Evolutionary conservation across 306 rosid species (phyloP), one percentile per base, ranked within the genome.

Genomic region (Begonia peltatifolia): DNA sequence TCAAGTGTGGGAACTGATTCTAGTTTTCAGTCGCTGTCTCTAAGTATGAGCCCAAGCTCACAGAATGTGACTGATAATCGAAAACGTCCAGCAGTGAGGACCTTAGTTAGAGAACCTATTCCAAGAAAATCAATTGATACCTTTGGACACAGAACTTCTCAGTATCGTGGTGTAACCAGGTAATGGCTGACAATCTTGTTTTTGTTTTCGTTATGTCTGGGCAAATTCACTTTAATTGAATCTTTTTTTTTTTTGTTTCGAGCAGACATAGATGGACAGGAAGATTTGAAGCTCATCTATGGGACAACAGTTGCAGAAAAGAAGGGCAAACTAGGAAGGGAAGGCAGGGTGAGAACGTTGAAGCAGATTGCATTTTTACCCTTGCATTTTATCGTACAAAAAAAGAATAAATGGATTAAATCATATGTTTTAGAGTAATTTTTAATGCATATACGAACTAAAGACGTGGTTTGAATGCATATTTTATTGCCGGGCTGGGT

Each of bases 251-350:
- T 30, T 30, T 30, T 9, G 38, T 30, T 30, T 70, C 53, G 42
- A 15, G 23, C 75, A 90, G 97, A 75, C 95, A 86, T 83, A 80
- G 99, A 64, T 90, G 99, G 99, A 90, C 99, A 8, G 99, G 99
- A 63, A 85, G 99, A 75, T 90, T 86, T 70, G 95, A 90, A 56
- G 99, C 99, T 38, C 99, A 90, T 79, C 71, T 90, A 67, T 90
- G 99, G 99, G 99, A 90, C 62, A 90, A 90, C 65, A 90, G 99
- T 60, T 90, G 95, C 75, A 86, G 99, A 72, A 86, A 90, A 67
- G 99, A 90, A 68, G 99, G 95, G 17, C 95, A 90, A 69, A 90
- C 99, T 55, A 90, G 99, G 79, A 90, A 85, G 72, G 99, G 99
- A 73, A 85, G 99, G 48, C 99, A 90, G 81, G 99, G 99, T 86